Conservation (phyloP, 352 stramenopile genomes). For the Globisporangium mamillatum region DNA sequence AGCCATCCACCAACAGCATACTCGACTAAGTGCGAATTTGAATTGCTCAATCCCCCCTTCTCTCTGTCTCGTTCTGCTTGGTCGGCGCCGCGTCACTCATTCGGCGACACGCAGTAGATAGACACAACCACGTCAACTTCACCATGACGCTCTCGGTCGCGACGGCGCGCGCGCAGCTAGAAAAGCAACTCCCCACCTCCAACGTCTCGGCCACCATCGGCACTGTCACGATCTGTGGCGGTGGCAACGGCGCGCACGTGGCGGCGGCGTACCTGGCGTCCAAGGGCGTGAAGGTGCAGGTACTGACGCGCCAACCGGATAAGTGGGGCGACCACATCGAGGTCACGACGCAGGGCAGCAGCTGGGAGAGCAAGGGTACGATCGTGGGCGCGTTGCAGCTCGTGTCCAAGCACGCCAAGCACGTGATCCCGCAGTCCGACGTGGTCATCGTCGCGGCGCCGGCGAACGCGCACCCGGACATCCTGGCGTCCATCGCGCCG, state of each 20-base stretch:
- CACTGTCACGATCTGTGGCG: conserved; percentile 89
- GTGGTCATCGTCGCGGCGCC: conserved; percentile 90
- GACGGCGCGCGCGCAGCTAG: conserved; percentile 59
- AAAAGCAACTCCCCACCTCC: conserved; percentile 42
- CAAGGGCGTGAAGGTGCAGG: conserved; percentile 79
- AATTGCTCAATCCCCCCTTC: not conserved
- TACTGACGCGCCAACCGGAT: conserved; percentile 80
- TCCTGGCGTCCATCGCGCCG: conserved; percentile 71
- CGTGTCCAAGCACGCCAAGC: conserved; percentile 79
- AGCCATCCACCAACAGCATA: not conserved
- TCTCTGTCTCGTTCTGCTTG: not conserved
- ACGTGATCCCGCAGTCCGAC: conserved; percentile 85
- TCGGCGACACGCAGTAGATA: not conserved
- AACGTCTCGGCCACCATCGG: conserved; percentile 27
- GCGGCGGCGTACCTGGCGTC: conserved; percentile 85
- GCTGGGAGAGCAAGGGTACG: conserved; percentile 77
- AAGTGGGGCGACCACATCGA: conserved; percentile 78
- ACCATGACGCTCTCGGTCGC: conserved; percentile 78
- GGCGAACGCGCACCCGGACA: conserved; percentile 84
- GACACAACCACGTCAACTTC: not conserved
- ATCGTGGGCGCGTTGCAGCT: conserved; percentile 69
- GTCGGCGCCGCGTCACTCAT: not conserved
- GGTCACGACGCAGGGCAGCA: conserved; percentile 80
- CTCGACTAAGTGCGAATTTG: not conserved
- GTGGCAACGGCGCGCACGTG: conserved; percentile 90